Evolutionary conservation across 306 rosid species (phyloP), one percentile per base, ranked within the genome.

Genomic region (Cicer arietinum): DNA sequence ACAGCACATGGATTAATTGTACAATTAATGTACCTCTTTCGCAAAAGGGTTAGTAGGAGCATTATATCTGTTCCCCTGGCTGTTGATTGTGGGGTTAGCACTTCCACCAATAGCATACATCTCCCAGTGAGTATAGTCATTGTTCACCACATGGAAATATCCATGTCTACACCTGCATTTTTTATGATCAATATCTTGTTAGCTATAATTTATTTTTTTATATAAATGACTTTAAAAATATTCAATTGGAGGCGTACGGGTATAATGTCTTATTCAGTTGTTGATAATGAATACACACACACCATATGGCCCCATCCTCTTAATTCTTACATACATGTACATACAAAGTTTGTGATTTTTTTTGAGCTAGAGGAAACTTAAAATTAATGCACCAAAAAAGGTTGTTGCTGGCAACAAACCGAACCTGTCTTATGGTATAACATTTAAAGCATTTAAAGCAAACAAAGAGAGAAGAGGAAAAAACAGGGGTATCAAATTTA

Each of bases 51-150:
- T 89, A 67, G 12, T 6, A 30, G 98, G 98, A 69, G 98, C 98
- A 75, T 88, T 89, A 61, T 94, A 94, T 91, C 98, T 79, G 73
- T 94, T 94, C 47, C 98, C 98, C 88, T 94, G 98, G 86, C 98
- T 94, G 83, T 94, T 94, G 85, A 94, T 94, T 74, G 98, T 94
- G 73, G 98, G 98, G 41, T 74, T 35, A 54, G 89, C 98, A 86
- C 98, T 94, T 59, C 98, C 98, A 73, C 98, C 98, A 76, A 94
- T 94, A 58, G 98, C 98, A 69, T 94, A 94, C 98, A 94, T 94
- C 76, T 94, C 98, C 98, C 98, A 94, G 75, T 94, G 98, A 67
- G 98, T 94, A 84, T 94, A 94, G 83, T 94, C 98, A 69, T 94
- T 94, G 94, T 94, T 94, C 91, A 94, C 98, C 77, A 94, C 98